Conservation (phyloP, 495 filamentous ascomycete genomes). For the Emericellopsis terricola region DNA sequence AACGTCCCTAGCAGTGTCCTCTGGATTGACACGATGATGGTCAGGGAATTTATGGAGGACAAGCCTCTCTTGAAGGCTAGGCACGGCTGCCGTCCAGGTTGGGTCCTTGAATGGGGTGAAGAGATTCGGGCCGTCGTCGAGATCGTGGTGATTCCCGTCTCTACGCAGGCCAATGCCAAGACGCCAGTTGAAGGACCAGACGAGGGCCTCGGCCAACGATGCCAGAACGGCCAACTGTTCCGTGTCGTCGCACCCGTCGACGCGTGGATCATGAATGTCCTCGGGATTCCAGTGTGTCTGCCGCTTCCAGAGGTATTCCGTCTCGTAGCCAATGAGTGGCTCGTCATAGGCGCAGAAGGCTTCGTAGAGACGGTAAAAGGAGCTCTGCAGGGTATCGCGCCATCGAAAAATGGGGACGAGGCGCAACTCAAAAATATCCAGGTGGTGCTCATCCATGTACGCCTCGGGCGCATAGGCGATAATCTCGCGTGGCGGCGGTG, state of each 20-base stretch:
- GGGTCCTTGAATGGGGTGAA: background rate
- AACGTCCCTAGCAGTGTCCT: background rate
- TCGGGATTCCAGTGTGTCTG: constrained; percentile 11
- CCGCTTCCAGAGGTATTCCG: constrained; percentile 19
- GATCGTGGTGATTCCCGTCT: constrained; percentile 12
- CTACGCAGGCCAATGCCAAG: constrained; percentile 17
- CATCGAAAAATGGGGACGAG: constrained; percentile 17
- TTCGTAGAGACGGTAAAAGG: constrained; percentile 23
- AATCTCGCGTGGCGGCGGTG: constrained; percentile 3
- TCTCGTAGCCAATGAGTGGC: constrained; percentile 12
- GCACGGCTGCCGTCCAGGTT: background rate
- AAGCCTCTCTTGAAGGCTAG: background rate
- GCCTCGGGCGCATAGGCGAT: background rate
- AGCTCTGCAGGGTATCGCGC: constrained; percentile 20
- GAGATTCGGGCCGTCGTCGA: constrained; percentile 4
- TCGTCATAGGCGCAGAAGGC: constrained; percentile 10
- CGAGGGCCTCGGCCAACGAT: constrained; percentile 16
- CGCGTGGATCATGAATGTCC: constrained; percentile 15
- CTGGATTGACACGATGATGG: no score
- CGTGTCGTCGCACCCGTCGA: constrained; percentile 12
- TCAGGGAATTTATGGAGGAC: background rate
- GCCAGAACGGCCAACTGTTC: constrained; percentile 22
- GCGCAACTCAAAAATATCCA: constrained; percentile 11
- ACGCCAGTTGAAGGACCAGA: constrained; percentile 21
- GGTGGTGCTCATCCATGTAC: constrained; percentile 3